Base-by-base conservation (phyloP, 495 filamentous ascomycete genomes). In the Schizothecium vesticola region DNA sequence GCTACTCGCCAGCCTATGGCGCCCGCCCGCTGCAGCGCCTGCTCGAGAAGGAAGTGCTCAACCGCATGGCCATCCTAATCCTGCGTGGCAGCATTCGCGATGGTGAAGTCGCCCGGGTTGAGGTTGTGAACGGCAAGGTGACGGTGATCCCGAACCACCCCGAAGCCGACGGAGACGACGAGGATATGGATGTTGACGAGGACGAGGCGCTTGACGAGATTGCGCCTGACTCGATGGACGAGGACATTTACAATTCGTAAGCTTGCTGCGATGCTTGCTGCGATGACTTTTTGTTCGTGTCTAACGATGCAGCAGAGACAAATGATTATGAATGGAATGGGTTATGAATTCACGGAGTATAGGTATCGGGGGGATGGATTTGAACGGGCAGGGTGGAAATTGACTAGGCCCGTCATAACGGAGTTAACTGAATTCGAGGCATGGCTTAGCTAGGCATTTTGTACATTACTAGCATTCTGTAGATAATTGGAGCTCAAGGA, bases 41-140 rank as follows among this genome's bases (percentile, higher is more conserved):
- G 70, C 96, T 99, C 69, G 94, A 99, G 82, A 92, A 93, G 78
- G 95, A 99, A 78, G 91, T 99, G 29, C 87, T 99, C 69, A 99
- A 99, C 78, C 89, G 89, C 33, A 80, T 99, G 65, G 95, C 95
- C 0, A 89, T 99, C 25, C 84, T 97, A 65, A 92, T 99, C 62
- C 86, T 99, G 16, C 85, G 93, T 33, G 93, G 93, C 62, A 86
- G 84, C 56, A 89, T 99, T 75, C 85, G 83, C 71, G 94, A 99
- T 74, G 93, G 93, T 24, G 95, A 99, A 79, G 75, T 77, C 3
- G 95, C 94, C 3, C 81, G 85, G 24, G 92, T 97, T 43, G 87
- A 91, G 36, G 81, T 97, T 74, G 87, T 87, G 63, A 75, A 76
- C 22, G 89, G 90, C 36, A 91, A 90, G 76, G 87, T 97, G 33